Conservation (phyloP, 306 rosid genomes). For the Cicer arietinum region DNA sequence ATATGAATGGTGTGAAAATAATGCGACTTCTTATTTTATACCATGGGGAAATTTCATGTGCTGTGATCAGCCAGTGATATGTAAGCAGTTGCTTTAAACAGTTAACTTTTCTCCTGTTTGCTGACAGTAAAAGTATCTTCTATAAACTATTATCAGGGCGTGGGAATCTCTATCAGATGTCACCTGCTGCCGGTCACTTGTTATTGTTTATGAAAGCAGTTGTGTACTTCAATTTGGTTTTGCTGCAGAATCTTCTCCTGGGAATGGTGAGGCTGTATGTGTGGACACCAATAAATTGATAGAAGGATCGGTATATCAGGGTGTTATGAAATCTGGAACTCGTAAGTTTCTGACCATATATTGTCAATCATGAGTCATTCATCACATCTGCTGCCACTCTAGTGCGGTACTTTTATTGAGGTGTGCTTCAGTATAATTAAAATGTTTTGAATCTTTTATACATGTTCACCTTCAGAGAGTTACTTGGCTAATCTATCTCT, state of each 20-base stretch:
- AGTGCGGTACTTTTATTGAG: slow-evolving; percentile 29
- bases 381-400: slow-evolving; percentile 30
- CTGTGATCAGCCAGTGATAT: slow-evolving; percentile 9
- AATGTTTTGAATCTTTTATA: slow-evolving; percentile 19
- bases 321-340: slow-evolving; percentile 74
- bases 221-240: slow-evolving; percentile 84
- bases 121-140: slow-evolving; percentile 38
- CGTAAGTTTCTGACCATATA: slow-evolving; percentile 65
- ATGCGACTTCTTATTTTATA: slow-evolving; percentile 3
- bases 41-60: not conserved
- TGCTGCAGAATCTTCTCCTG: slow-evolving; percentile 62
- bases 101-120: slow-evolving; percentile 4
- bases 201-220: slow-evolving; percentile 69
- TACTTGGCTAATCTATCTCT: slow-evolving; percentile 91
- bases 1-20: not conserved
- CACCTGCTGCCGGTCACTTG: slow-evolving; percentile 80
- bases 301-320: slow-evolving; percentile 76
- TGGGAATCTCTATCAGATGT: slow-evolving; percentile 77
- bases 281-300: slow-evolving; percentile 72
- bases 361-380: slow-evolving; percentile 20
- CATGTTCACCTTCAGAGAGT: slow-evolving; percentile 71
- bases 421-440: slow-evolving; percentile 29
- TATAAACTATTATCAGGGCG: slow-evolving; percentile 60
- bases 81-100: slow-evolving; percentile 26
- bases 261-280: slow-evolving; percentile 59